Evolutionary conservation across 2,329 filamentous ascomycete genomes (phyloP).

Genomic region (Calonectria montana): DNA sequence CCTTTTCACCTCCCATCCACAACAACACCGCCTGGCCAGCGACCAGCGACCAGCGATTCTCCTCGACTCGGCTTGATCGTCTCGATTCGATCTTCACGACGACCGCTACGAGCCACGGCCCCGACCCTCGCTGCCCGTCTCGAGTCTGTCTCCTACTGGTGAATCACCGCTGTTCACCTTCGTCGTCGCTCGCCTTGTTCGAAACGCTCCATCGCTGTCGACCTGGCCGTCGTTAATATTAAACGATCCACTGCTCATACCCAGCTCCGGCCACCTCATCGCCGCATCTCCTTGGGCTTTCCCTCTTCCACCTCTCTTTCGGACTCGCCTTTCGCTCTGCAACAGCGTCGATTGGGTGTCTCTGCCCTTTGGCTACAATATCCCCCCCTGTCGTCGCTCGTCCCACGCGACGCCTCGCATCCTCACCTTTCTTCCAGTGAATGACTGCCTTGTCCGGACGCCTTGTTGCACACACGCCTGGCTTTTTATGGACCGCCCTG

Average conservation of each 20-base stretch:
- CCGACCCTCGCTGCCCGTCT: slow-evolving; percentile 4
- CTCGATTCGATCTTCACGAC: slow-evolving; percentile 27
- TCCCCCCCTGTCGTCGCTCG: slow-evolving; percentile 17
- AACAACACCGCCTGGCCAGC: slow-evolving; percentile 43
- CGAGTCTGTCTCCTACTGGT: slow-evolving; percentile 26
- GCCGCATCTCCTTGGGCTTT: slow-evolving; percentile 13
- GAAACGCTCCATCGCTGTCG: slow-evolving; percentile 23
- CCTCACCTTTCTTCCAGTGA: slow-evolving; percentile 24
- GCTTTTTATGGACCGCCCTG: slow-evolving; percentile 48
- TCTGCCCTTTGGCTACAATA: slow-evolving; percentile 6
- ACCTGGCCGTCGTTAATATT: slow-evolving; percentile 28
- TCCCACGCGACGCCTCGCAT: slow-evolving; percentile 30
- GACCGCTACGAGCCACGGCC: slow-evolving; percentile 21
- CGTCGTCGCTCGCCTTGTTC: slow-evolving; percentile 15
- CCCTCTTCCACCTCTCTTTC: slow-evolving; percentile 22
- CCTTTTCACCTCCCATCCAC: slow-evolving; percentile 40
- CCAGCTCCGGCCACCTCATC: slow-evolving; percentile 24
- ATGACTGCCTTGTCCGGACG: slow-evolving; percentile 21
- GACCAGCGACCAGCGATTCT: slow-evolving; percentile 36
- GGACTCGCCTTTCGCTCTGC: slow-evolving; percentile 21
- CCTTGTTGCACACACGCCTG: slow-evolving; percentile 34
- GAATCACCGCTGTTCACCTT: slow-evolving; percentile 33
- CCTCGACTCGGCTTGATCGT: slow-evolving; percentile 24
- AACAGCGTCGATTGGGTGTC: slow-evolving; percentile 17
- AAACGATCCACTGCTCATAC: slow-evolving; percentile 26